These are phyloP conservation scores for thale cress (Arabidopsis thaliana) DNA, from an alignment of 345 rosid species.

Conservation along the genomic window TAIR10.1 NC_003076.8:7409001-7409500, in stretches of 20 bases:
- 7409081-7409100: slow-evolving; percentile 40
- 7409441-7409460: slow-evolving; percentile 96
- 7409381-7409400: slow-evolving; percentile 84
- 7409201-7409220: not conserved
- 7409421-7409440: slow-evolving; percentile 88
- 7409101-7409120: slow-evolving; percentile 70
- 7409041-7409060: slow-evolving; percentile 43
- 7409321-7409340: slow-evolving; percentile 97
- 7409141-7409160: slow-evolving; percentile 82
- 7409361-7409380: slow-evolving; percentile 93
- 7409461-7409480: slow-evolving; percentile 76
- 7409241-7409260: not conserved
- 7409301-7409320: slow-evolving; percentile 69
- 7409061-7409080: slow-evolving; percentile 42
- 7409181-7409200: slow-evolving; percentile 58
- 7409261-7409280: slow-evolving; percentile 42
- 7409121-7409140: slow-evolving; percentile 79
- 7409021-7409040: slow-evolving; percentile 57
- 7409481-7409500: slow-evolving; percentile 87
- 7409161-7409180: slow-evolving; percentile 85
- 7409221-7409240: not conserved
- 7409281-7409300: slow-evolving; percentile 46
- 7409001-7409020: slow-evolving; percentile 52
- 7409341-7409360: slow-evolving; percentile 85
- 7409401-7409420: slow-evolving; percentile 69